Base-by-base conservation (phyloP, 345 rosid species). In the Turnera subulata region DNA sequence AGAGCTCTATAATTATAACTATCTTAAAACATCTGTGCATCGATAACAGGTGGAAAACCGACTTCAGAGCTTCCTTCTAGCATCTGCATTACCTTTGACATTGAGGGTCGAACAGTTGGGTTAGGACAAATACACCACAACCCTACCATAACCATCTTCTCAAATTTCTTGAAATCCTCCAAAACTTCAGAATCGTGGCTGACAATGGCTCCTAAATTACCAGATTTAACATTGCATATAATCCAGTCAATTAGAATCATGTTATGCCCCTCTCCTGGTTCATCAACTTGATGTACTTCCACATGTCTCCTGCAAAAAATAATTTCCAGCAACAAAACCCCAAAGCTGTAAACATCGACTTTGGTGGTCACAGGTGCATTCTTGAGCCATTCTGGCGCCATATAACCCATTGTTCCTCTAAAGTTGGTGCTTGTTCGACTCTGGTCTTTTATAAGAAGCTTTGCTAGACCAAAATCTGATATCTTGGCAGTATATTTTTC, bases 341-440 rank as follows among this genome's bases (percentile, higher is more conserved):
- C 70, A 47, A 68, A 68, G 67, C 77, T 73, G 50, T 68, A 73
- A 23, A 68, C 70, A 26, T 73, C 73, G 2, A 73, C 67, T 45
- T 68, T 68, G 9, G 70, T 6, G 0, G 73, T 64, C 1, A 73
- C 64, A 16, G 73, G 73, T 1, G 67, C 73, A 53, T 78, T 78
- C 64, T 66, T 75, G 33, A 72, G 78, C 85, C 85, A 81, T 46
- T 81, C 82, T 0, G 72, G 64, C 2, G 80, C 77, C 29, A 81
- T 55, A 29, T 81, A 81, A 2, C 82, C 80, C 74, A 73, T 75
- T 0, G 81, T 73, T 50, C 80, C 76, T 6, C 82, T 69, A 7
- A 69, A 65, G 8, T 59, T 65, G 0, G 82, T 75, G 46, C 69
- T 68, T 0, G 80, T 78, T 53, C 60, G 50, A 15, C 73, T 72